phyloP scores from a whole-genome alignment of 768 basidiomycete species.

The Mycena capillaripes region DNA sequence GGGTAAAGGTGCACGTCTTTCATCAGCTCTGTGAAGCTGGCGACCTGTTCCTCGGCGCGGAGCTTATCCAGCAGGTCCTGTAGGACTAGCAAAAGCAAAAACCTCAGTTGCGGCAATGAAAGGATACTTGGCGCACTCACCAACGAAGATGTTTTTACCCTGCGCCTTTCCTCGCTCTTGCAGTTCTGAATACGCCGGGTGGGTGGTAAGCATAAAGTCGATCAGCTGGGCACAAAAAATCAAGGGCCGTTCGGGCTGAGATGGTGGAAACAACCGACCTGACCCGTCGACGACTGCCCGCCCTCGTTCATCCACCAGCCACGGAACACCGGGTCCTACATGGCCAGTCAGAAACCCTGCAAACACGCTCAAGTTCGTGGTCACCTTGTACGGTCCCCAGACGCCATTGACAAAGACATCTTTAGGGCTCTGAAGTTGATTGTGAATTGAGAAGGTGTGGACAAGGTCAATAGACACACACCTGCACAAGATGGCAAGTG shows the following conservation, averaged over 20 bases:
- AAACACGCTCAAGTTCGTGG: not conserved
- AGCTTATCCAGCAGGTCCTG: slow-evolving; percentile 81
- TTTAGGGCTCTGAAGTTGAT: slow-evolving; percentile 70
- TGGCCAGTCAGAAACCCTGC: not conserved
- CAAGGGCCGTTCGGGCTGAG: not conserved
- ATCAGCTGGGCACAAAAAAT: slow-evolving; percentile 70
- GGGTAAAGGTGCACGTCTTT: slow-evolving; percentile 96
- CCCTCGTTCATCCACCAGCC: slow-evolving; percentile 99
- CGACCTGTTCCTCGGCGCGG: slow-evolving; percentile 63
- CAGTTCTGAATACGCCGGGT: slow-evolving; percentile 85
- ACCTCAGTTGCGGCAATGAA: not conserved
- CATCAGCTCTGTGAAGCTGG: slow-evolving; percentile 85
- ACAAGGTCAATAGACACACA: slow-evolving; percentile 38
- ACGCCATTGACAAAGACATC: slow-evolving; percentile 92
- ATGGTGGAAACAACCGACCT: slow-evolving; percentile 58
- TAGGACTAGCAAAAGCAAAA: slow-evolving; percentile 69
- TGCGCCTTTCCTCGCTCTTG: slow-evolving; percentile 72
- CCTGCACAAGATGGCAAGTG: slow-evolving; percentile 95
- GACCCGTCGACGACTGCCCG: slow-evolving; percentile 98
- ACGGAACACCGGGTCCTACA: slow-evolving; percentile 88
- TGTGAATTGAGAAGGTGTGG: not conserved
- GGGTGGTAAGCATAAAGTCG: slow-evolving; percentile 94
- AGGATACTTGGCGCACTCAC: slow-evolving; percentile 48
- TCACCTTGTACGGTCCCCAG: slow-evolving; percentile 90
- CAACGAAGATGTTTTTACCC: slow-evolving; percentile 69